Conservation (phyloP, 192 early-diverging fungal genomes). For the Piromyces finnis region DNA sequence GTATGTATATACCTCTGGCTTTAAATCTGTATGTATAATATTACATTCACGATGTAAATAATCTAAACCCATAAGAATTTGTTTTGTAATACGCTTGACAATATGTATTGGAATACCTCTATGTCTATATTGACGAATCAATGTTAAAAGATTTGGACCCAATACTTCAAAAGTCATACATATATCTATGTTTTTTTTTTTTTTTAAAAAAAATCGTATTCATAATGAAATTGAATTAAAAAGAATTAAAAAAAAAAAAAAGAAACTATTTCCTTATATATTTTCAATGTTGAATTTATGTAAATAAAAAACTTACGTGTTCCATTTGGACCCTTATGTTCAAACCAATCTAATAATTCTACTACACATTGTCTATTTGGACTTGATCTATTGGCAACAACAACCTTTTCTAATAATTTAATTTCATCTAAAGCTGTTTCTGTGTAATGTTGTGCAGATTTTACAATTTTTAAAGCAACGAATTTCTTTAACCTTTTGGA, state of each 20-base stretch:
- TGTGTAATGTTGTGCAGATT: slow-evolving; percentile 85
- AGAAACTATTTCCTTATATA: too few relatives aligned
- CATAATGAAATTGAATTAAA: too few relatives aligned
- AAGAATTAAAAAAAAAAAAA: too few relatives aligned
- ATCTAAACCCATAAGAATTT: slow-evolving; percentile 78
- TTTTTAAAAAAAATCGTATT: too few relatives aligned
- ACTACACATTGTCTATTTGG: slow-evolving; percentile 53
- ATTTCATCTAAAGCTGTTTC: slow-evolving; percentile 94
- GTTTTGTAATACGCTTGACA: slow-evolving; percentile 79
- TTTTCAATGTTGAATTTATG: too few relatives aligned
- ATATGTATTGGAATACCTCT: slow-evolving; percentile 68
- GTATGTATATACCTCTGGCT: slow-evolving; percentile 84
- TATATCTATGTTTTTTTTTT: slow-evolving; percentile 61
- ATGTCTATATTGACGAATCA: slow-evolving; percentile 67
- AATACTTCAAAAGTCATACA: slow-evolving; percentile 97
- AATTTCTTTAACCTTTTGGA: slow-evolving; percentile 48
- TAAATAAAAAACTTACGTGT: too few relatives aligned
- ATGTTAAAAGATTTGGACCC: slow-evolving; percentile 79
- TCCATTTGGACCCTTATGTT: slow-evolving; percentile 73
- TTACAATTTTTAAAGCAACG: slow-evolving; percentile 93
- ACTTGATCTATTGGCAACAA: slow-evolving; percentile 11
- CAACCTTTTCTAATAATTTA: slow-evolving; percentile 70
- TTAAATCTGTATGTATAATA: slow-evolving; percentile 96
- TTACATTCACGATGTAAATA: slow-evolving; percentile 86
- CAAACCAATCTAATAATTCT: slow-evolving; percentile 82